Conservation (phyloP, 2,329 filamentous ascomycete genomes). For the Ramularia endophylla region DNA sequence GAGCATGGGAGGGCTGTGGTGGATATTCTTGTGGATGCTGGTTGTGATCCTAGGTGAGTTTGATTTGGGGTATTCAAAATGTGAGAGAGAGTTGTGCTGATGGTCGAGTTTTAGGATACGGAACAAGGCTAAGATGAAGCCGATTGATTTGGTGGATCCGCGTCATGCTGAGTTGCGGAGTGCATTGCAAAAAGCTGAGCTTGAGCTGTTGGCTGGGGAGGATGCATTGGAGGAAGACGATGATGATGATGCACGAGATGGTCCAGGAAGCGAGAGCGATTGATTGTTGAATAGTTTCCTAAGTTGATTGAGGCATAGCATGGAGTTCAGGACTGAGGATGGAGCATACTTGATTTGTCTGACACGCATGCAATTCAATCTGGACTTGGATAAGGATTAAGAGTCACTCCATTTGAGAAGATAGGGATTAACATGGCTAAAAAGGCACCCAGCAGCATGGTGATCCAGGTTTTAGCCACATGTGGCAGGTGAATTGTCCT, state of each 20-base stretch:
- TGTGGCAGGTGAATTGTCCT: too few relatives aligned
- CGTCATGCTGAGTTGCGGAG: conserved; percentile 56
- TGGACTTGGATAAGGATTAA: too few relatives aligned
- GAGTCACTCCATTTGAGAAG: too few relatives aligned
- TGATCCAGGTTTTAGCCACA: too few relatives aligned
- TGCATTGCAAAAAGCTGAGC: conserved; percentile 66
- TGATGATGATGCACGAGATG: conserved; percentile 34
- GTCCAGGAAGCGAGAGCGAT: conserved; percentile 45
- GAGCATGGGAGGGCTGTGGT: conserved; percentile 61
- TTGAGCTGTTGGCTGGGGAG: conserved; percentile 49
- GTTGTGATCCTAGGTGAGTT: conserved; percentile 52
- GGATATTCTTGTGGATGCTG: conserved; percentile 77
- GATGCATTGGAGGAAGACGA: conserved; percentile 36
- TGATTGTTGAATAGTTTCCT: conserved; percentile 15
- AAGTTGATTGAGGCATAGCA: not conserved
- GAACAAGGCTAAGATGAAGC: conserved; percentile 69
- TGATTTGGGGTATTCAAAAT: not conserved
- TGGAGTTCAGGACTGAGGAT: too few relatives aligned
- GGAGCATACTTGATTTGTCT: too few relatives aligned
- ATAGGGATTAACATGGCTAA: too few relatives aligned
- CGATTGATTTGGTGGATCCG: conserved; percentile 68
- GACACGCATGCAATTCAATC: too few relatives aligned
- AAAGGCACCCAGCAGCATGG: too few relatives aligned
- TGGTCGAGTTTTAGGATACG: conserved; percentile 40
- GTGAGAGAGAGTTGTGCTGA: conserved; percentile 3